phyloP scores from a whole-genome alignment of 2,329 filamentous ascomycete species.

The Cladosporium sp. region DNA sequence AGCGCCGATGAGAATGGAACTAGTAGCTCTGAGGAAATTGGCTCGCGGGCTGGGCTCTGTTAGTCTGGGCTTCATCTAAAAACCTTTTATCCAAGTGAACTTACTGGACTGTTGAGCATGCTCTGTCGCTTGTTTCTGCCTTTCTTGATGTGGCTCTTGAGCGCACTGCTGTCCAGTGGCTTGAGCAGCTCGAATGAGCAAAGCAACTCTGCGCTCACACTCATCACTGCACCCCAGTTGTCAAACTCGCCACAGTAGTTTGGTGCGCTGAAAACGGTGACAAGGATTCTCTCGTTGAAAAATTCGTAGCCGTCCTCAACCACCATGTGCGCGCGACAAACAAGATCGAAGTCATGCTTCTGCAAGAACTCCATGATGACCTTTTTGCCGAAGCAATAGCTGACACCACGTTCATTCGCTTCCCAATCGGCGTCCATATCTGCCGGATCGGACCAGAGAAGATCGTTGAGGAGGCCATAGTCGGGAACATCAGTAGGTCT shows the following conservation, averaged over 20 bases:
- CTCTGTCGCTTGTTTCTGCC: constrained; percentile 89
- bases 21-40: constrained; percentile 50
- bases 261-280: constrained; percentile 95
- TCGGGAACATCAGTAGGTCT: constrained; percentile 96
- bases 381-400: constrained; percentile 97
- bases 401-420: constrained; percentile 92
- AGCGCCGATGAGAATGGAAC: not conserved
- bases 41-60: constrained; percentile 40
- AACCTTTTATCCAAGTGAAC: constrained; percentile 38
- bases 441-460: constrained; percentile 95
- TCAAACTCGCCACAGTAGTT: constrained; percentile 99
- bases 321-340: constrained; percentile 97
- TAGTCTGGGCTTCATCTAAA: constrained; percentile 2
- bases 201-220: constrained; percentile 84
- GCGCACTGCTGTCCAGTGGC: constrained; percentile 86
- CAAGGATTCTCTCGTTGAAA: constrained; percentile 88
- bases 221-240: constrained; percentile 99
- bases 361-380: constrained; percentile 95
- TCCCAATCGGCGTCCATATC: constrained; percentile 97
- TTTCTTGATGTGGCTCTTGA: constrained; percentile 99
- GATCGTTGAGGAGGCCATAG: constrained; percentile 89
- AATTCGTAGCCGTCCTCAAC: constrained; percentile 99
- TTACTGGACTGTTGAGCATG: constrained; percentile 92
- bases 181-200: constrained; percentile 98
- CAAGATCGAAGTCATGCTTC: constrained; percentile 92